These are phyloP conservation scores for Plasmodium falciparum DNA, from an alignment of 169 alveolate genomes.

Conservation along the genomic window DNA sequence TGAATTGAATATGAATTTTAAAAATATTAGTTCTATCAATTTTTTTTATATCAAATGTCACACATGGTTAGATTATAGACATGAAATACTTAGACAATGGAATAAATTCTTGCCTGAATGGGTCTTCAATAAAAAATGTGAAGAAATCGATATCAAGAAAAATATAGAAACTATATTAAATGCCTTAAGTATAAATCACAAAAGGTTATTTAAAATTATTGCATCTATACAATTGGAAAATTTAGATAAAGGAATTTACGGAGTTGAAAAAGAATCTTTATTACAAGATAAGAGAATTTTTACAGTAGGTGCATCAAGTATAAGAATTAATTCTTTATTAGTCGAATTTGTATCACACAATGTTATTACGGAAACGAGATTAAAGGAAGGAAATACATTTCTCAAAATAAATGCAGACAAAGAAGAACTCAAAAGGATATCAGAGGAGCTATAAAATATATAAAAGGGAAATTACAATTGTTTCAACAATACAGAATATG, in stretches of 20 bases:
- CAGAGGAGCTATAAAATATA: neutral
- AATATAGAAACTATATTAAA: slow-evolving; percentile 78
- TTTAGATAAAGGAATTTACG: slow-evolving; percentile 64
- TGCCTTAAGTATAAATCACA: slow-evolving; percentile 85
- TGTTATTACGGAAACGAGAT: slow-evolving; percentile 72
- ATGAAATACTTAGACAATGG: slow-evolving; percentile 72
- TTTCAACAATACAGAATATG: no score
- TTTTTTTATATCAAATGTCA: slow-evolving; percentile 58
- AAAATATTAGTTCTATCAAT: slow-evolving; percentile 43
- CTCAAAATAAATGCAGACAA: slow-evolving; percentile 64
- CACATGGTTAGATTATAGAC: slow-evolving; percentile 68
- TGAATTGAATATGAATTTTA: slow-evolving; percentile 57
- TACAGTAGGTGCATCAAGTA: slow-evolving; percentile 70
- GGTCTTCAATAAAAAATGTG: slow-evolving; percentile 70
- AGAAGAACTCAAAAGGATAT: slow-evolving; percentile 42
- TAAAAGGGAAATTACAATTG: no score
- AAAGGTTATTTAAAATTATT: slow-evolving; percentile 80
- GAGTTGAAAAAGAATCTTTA: slow-evolving; percentile 61
- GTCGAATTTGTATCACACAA: slow-evolving; percentile 69
- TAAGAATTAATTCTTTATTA: slow-evolving; percentile 51
- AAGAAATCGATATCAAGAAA: slow-evolving; percentile 48
- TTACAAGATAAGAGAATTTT: slow-evolving; percentile 53
- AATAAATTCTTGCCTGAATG: slow-evolving; percentile 64
- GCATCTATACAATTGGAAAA: slow-evolving; percentile 85
- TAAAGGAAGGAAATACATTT: slow-evolving; percentile 67